These are phyloP conservation scores for Boletus speciosus DNA, from an alignment of 768 basidiomycete genomes.

Conservation along the genomic window DNA sequence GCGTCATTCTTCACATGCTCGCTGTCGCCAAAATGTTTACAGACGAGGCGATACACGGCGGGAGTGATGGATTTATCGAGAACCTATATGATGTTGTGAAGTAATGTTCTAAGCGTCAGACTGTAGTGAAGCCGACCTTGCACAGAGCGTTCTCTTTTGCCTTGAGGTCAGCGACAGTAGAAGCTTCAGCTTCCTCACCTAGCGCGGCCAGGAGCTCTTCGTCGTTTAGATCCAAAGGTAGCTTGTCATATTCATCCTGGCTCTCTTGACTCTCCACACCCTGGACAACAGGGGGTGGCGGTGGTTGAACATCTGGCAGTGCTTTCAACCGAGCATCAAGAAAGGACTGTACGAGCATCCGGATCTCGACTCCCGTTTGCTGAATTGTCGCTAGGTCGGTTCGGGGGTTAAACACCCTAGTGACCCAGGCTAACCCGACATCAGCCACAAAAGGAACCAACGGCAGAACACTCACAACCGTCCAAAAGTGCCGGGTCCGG, in stretches of 20 bases:
- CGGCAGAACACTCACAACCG: constrained; percentile 40
- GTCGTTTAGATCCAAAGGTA: constrained; percentile 61
- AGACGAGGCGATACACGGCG: constrained; percentile 53
- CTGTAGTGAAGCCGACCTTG: constrained; percentile 37
- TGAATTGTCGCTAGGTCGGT: constrained; percentile 40
- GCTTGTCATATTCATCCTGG: constrained; percentile 68
- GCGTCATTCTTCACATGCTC: constrained; percentile 17
- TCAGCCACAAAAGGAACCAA: constrained; percentile 6
- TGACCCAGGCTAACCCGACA: constrained; percentile 51
- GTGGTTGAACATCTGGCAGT: constrained; percentile 39
- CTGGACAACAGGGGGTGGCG: constrained; percentile 29
- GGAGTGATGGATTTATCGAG: constrained; percentile 48
- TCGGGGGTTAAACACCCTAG: constrained; percentile 43
- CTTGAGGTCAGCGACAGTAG: constrained; percentile 30
- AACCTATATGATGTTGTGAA: constrained; percentile 34
- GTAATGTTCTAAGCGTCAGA: background rate
- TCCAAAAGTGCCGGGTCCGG: constrained; percentile 62
- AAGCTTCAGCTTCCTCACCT: constrained; percentile 31
- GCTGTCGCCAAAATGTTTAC: constrained; percentile 42
- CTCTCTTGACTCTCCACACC: constrained; percentile 57
- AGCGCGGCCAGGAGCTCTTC: constrained; percentile 56
- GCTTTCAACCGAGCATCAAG: constrained; percentile 52
- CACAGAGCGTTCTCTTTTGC: constrained; percentile 47
- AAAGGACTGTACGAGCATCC: constrained; percentile 56
- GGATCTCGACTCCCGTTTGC: constrained; percentile 52